phyloP scores from a whole-genome alignment of 345 rosid genomes.

The Microthlaspi erraticum region DNA sequence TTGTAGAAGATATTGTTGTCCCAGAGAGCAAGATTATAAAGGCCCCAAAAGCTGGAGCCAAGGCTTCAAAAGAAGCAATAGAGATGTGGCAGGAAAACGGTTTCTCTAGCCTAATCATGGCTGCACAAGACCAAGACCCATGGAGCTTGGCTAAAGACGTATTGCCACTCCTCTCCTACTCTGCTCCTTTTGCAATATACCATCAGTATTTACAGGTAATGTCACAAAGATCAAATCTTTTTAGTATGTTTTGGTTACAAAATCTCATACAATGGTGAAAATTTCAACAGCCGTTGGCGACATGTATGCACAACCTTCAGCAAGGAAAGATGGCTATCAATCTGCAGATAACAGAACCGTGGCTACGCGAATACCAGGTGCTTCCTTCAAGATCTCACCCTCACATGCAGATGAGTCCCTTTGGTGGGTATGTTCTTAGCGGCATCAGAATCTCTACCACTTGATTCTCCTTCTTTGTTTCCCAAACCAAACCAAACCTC shows the following conservation, averaged over 20 bases:
- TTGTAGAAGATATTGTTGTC: slow-evolving; percentile 39
- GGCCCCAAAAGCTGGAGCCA: slow-evolving; percentile 72
- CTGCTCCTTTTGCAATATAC: slow-evolving; percentile 90
- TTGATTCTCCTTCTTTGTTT: slow-evolving; percentile 13
- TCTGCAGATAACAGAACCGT: slow-evolving; percentile 91
- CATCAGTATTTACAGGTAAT: slow-evolving; percentile 91
- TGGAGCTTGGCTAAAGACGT: slow-evolving; percentile 73
- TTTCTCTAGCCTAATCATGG: slow-evolving; percentile 82
- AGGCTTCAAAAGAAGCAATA: slow-evolving; percentile 64
- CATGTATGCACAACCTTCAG: slow-evolving; percentile 92
- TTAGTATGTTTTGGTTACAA: slow-evolving; percentile 4
- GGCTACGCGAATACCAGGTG: slow-evolving; percentile 97
- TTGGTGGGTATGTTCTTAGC: slow-evolving; percentile 87
- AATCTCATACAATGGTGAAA: slow-evolving; percentile 8
- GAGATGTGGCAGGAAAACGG: slow-evolving; percentile 82
- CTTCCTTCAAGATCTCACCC: slow-evolving; percentile 96
- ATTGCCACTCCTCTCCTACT: slow-evolving; percentile 73
- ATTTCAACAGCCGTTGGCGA: slow-evolving; percentile 71
- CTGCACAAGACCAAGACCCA: slow-evolving; percentile 83
- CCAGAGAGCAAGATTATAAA: slow-evolving; percentile 51
- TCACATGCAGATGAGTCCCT: slow-evolving; percentile 87
- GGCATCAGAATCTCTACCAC: slow-evolving; percentile 63
- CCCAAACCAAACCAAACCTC: slow-evolving; percentile 13
- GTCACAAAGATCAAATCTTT: background rate
- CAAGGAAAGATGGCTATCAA: slow-evolving; percentile 78